These are phyloP conservation scores for Chimonanthus praecox DNA, from an alignment of 164 flowering plant genomes.

Conservation along the genomic window DNA sequence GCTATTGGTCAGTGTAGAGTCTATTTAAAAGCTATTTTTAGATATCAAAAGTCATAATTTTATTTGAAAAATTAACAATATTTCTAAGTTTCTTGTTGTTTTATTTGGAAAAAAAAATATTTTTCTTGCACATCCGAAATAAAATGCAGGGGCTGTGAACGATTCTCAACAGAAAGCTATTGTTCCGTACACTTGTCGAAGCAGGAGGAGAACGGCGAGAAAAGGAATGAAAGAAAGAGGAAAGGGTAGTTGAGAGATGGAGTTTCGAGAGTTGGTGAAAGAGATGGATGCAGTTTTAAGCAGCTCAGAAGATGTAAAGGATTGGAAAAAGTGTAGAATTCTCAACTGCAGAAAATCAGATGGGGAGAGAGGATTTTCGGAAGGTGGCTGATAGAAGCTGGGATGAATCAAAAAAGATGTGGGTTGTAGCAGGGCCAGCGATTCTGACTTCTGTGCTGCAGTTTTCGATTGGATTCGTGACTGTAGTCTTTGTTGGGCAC, in stretches of 20 bases:
- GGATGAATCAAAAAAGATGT: conserved; percentile 44
- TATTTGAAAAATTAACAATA: no score
- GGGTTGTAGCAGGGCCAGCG: conserved; percentile 47
- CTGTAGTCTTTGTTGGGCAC: conserved; percentile 43
- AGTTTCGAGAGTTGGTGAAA: background rate
- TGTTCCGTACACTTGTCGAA: no score
- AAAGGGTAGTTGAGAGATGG: background rate
- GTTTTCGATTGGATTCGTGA: conserved; percentile 35
- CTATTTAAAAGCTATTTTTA: no score
- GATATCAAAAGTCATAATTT: no score
- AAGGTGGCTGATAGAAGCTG: conserved; percentile 15
- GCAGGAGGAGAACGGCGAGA: background rate
- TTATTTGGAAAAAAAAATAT: no score
- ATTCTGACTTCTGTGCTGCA: conserved; percentile 32
- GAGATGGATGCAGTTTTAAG: background rate
- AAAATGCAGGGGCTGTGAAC: no score
- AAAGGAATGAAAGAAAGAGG: background rate
- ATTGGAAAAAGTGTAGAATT: background rate
- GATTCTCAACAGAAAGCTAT: no score
- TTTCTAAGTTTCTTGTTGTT: no score
- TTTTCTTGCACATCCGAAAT: no score
- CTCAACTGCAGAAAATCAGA: background rate
- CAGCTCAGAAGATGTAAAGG: background rate
- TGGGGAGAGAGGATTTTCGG: background rate
- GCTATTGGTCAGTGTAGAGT: no score